phyloP scores from a whole-genome alignment of 2,329 filamentous ascomycete genomes.

The Aureobasidium sp. region DNA sequence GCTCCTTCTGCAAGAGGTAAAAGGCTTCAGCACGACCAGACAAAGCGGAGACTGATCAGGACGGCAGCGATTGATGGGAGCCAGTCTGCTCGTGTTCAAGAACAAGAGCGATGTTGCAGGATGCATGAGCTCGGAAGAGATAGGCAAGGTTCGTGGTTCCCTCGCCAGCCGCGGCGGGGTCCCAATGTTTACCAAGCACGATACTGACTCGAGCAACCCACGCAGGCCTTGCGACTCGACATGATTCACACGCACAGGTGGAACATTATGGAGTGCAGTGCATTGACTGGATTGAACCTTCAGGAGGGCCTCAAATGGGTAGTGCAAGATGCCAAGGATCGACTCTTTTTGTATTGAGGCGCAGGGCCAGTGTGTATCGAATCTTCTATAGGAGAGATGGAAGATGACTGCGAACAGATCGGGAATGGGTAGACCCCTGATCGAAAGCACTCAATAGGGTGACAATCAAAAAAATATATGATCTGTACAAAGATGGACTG shows the following conservation, averaged over 20 bases:
- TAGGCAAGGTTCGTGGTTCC: conserved; percentile 51
- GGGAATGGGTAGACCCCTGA: not conserved
- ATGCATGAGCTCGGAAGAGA: conserved; percentile 80
- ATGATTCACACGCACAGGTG: conserved; percentile 88
- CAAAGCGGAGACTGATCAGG: conserved; percentile 10
- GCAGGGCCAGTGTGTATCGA: not conserved
- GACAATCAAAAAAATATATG: not conserved
- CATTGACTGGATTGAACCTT: conserved; percentile 86
- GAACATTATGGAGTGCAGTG: conserved; percentile 86
- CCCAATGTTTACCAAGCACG: conserved; percentile 4
- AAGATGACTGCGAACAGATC: not conserved
- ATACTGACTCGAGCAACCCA: conserved; percentile 1
- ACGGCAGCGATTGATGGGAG: conserved; percentile 73
- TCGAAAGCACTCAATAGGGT: not conserved
- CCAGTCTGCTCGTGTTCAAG: conserved; percentile 85
- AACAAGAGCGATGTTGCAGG: conserved; percentile 94
- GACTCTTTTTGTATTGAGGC: conserved; percentile 81
- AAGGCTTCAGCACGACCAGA: not conserved
- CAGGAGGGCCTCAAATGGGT: conserved; percentile 88
- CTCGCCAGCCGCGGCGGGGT: conserved; percentile 3
- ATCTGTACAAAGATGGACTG: not conserved
- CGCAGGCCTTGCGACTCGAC: conserved; percentile 64
- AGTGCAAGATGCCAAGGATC: conserved; percentile 88
- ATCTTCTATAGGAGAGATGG: conserved; percentile 6
- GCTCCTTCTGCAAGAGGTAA: conserved; percentile 83